phyloP scores from a whole-genome alignment of 257 asterid genomes.

The Rehmannia glutinosa region DNA sequence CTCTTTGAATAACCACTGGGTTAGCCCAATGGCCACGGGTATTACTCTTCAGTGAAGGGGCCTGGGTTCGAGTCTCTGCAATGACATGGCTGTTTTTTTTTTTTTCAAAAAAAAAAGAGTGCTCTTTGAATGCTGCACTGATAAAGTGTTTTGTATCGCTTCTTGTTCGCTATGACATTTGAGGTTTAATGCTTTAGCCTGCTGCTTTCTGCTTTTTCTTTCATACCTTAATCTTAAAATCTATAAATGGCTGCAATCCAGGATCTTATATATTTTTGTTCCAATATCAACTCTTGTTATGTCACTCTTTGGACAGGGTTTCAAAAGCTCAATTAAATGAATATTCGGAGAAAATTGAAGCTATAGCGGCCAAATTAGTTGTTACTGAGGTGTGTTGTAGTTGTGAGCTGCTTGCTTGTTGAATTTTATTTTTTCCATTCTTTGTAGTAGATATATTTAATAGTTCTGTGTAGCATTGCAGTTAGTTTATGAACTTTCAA shows the following conservation, averaged over 20 bases:
- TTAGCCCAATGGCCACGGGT: too few species aligned
- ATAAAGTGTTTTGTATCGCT: too few species aligned
- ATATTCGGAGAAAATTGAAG: slow-evolving; percentile 76
- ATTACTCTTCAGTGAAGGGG: too few species aligned
- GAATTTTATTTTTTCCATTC: background rate
- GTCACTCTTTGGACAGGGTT: slow-evolving; percentile 38
- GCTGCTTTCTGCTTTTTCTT: background rate
- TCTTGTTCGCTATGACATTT: too few species aligned
- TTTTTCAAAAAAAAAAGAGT: too few species aligned
- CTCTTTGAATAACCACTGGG: too few species aligned
- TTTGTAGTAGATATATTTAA: background rate
- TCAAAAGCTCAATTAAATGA: slow-evolving; percentile 73
- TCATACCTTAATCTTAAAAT: background rate
- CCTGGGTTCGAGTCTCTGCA: too few species aligned
- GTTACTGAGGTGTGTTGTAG: slow-evolving; percentile 43
- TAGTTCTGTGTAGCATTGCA: background rate
- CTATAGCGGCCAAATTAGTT: slow-evolving; percentile 63
- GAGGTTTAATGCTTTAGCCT: too few species aligned
- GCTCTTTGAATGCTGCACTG: background rate
- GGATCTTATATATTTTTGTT: background rate
- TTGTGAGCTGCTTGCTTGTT: background rate
- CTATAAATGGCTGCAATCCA: background rate
- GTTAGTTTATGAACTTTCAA: background rate
- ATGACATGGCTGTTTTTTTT: too few species aligned
- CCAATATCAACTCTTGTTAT: background rate